A percentile compares a stretch with the other conserved stretches of the same genome.
phyloP scores from a whole-genome alignment of 768 basidiomycete genomes.

The Termitomyces heimii region DNA sequence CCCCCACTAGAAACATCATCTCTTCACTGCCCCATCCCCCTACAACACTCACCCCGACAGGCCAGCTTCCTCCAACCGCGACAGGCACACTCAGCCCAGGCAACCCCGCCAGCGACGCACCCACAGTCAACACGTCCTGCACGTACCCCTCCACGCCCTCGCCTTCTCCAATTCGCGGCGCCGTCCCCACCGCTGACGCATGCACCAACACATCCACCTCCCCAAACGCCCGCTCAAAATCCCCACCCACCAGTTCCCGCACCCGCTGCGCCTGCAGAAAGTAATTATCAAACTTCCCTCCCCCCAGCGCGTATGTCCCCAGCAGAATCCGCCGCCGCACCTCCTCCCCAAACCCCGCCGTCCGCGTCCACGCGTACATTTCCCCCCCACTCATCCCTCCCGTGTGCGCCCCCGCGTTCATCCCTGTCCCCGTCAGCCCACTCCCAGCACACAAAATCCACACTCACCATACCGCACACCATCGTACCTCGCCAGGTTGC shows the following conservation, averaged over 20 bases:
- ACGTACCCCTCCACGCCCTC: constrained; percentile 56
- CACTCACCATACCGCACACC: constrained; percentile 74
- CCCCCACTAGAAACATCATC: constrained; percentile 41
- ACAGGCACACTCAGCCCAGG: constrained; percentile 75
- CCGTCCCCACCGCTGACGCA: constrained; percentile 82
- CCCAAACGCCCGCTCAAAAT: constrained; percentile 69
- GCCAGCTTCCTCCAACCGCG: constrained; percentile 13
- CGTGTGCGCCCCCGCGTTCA: constrained; percentile 39
- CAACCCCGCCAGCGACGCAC: constrained; percentile 85
- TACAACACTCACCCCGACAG: constrained; percentile 71
- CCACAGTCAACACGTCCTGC: constrained; percentile 90
- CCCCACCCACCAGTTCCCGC: constrained; percentile 60
- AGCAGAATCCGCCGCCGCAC: constrained; percentile 83
- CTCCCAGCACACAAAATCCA: background rate
- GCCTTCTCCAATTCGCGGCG: constrained; percentile 46
- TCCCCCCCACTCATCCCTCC: constrained; percentile 33
- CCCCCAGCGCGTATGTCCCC: constrained; percentile 87
- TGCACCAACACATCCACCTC: constrained; percentile 81
- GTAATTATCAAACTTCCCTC: constrained; percentile 97
- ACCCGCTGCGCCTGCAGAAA: constrained; percentile 90
- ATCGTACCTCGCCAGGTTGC: constrained; percentile 86
- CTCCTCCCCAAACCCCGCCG: constrained; percentile 73
- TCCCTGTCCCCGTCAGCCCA: constrained; percentile 29
- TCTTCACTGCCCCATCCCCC: constrained; percentile 85
- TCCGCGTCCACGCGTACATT: constrained; percentile 63